Base-by-base conservation (phyloP, 2,329 filamentous ascomycete species). In the Lomentospora prolificans region DNA sequence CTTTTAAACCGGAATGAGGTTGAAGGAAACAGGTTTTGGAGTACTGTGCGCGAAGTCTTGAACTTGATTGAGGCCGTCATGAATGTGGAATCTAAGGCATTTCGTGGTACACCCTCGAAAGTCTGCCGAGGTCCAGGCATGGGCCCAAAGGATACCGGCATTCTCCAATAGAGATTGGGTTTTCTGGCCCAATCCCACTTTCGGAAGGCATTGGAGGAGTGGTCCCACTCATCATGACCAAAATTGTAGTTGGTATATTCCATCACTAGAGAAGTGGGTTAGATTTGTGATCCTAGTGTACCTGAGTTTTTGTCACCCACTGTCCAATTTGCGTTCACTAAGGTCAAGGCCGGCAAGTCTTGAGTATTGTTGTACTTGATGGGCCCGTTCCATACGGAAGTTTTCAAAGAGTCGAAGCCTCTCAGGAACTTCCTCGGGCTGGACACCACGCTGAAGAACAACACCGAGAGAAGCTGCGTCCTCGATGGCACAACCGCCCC, bases 371-470 rank as follows among this genome's bases (percentile, higher is more conserved):
- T 25, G 41, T 24, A 46, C 41, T 46, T 22, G 17, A 19, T 24
- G 6, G 41, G 41, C 41, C 7, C 84, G 75, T 24, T 77, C 75
- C 41, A 79, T 75, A 5, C 85, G 72, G 53, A 79, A 77, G 33
- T 76, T 69, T 57, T 86, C 70, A 61, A 86, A 86, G 0, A 87
- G 67, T 55, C 72, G 70, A 6, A 88, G 67, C 0, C 84, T 73
- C 7, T 78, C 75, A 0, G 76, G 67, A 0, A 87, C 69, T 0
- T 82, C 77, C 0, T 70, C 64, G 0, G 64, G 58, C 0, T 62
- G 55, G 0, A 76, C 77, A 0, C 74, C 76, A 0, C 61, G 59
- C 0, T 76, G 74, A 0, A 88, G 69, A 4, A 88, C 83, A 59
- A 64, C 62, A 3, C 64, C 68, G 0, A 72, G 59, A 10, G 65